These are phyloP conservation scores for Erodium maritimum DNA, from an alignment of 345 rosid genomes.

Conservation along the genomic window DNA sequence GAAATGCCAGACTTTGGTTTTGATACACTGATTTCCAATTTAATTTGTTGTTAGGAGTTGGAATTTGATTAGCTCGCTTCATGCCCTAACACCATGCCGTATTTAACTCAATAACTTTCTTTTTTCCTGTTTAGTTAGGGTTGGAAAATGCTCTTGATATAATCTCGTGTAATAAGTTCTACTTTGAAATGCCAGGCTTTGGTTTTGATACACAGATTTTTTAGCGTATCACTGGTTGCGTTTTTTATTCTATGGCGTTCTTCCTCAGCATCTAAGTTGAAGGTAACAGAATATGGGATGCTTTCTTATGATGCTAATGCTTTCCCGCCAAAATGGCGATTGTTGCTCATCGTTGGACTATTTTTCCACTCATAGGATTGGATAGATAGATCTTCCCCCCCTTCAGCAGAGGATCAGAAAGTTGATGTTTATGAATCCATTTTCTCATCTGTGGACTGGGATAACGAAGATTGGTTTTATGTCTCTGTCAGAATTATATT, in stretches of 20 bases:
- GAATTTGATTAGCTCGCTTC: too few relatives aligned
- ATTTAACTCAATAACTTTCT: too few relatives aligned
- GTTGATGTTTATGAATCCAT: constrained; percentile 17
- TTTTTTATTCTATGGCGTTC: constrained; percentile 70
- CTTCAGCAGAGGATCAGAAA: constrained; percentile 23
- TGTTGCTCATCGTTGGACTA: neutral
- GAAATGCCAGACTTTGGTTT: too few relatives aligned
- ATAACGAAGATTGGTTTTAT: constrained; percentile 54
- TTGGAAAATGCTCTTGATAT: neutral
- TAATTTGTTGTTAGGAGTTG: too few relatives aligned
- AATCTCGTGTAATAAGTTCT: constrained; percentile 17
- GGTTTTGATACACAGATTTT: constrained; percentile 85
- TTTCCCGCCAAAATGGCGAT: neutral
- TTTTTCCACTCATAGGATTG: constrained; percentile 28
- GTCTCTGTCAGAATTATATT: constrained; percentile 73
- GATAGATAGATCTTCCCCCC: constrained; percentile 21
- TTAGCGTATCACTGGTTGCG: constrained; percentile 63
- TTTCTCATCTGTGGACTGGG: constrained; percentile 30
- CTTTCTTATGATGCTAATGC: constrained; percentile 1
- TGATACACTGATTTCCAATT: too few relatives aligned
- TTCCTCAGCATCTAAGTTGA: constrained; percentile 34
- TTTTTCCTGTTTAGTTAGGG: neutral
- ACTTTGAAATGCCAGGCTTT: constrained; percentile 72
- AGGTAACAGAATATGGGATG: constrained; percentile 26
- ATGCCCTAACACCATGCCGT: too few relatives aligned